A percentile compares a stretch with the other conserved stretches of the same genome.
These are phyloP conservation scores for Globisporangium abappressorium DNA, from an alignment of 352 stramenopile genomes.

Conservation along the genomic window DNA sequence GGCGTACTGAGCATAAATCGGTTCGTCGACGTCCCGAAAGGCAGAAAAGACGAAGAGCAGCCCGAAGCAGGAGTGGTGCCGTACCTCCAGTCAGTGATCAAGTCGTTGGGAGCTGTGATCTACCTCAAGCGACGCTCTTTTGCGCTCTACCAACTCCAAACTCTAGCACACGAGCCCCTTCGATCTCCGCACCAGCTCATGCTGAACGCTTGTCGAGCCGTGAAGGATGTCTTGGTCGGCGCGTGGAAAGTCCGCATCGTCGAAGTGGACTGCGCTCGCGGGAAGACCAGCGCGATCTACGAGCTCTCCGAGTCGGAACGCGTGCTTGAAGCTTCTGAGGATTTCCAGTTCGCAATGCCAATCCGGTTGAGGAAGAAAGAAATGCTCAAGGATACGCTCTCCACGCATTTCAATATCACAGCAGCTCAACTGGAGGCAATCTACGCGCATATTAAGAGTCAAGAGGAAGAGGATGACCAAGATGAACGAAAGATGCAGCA, in stretches of 20 bases:
- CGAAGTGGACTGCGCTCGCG: conserved; percentile 43
- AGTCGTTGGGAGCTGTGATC: conserved; percentile 42
- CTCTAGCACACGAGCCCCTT: conserved; percentile 35
- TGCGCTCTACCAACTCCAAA: conserved; percentile 45
- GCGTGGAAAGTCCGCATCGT: conserved; percentile 55
- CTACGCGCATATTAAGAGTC: neutral
- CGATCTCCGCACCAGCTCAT: conserved; percentile 57
- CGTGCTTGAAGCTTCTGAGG: conserved; percentile 11
- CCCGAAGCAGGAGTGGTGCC: conserved; percentile 58
- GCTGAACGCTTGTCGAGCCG: conserved; percentile 29
- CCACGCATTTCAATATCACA: conserved; percentile 22
- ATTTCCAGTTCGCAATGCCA: conserved; percentile 30
- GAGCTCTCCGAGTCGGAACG: conserved; percentile 49
- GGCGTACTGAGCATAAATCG: conserved; percentile 62
- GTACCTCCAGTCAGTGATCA: conserved; percentile 42
- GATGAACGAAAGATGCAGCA: conserved; percentile 5
- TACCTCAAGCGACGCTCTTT: conserved; percentile 61
- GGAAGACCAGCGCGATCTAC: conserved; percentile 51
- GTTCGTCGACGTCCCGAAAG: conserved; percentile 57
- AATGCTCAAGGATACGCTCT: conserved; percentile 47
- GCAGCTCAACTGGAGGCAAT: conserved; percentile 14
- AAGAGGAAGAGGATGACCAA: conserved; percentile 1
- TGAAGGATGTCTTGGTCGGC: conserved; percentile 51
- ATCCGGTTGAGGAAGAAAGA: conserved; percentile 44
- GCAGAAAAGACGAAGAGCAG: conserved; percentile 51